phyloP scores from a whole-genome alignment of 306 rosid genomes.

The Pterocarpus macrocarpus region DNA sequence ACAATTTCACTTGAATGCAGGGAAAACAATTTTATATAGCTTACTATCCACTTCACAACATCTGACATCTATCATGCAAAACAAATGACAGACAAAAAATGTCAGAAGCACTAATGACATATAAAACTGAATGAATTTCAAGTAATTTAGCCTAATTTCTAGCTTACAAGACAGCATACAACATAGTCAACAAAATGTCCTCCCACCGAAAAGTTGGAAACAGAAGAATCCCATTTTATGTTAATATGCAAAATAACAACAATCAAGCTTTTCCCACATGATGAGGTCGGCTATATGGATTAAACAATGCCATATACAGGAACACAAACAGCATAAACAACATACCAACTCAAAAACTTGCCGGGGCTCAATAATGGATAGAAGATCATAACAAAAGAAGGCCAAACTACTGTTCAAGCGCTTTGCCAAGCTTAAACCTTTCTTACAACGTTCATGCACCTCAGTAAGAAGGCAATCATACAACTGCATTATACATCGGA shows the following conservation, averaged over 20 bases:
- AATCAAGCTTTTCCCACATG: neutral
- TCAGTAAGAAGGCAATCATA: conserved; percentile 98
- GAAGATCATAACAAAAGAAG: conserved; percentile 96
- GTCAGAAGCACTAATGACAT: neutral
- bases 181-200: neutral
- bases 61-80: conserved; percentile 1
- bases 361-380: conserved; percentile 95
- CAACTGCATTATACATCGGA: conserved; percentile 97
- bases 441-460: conserved; percentile 99
- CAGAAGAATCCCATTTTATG: neutral
- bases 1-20: neutral
- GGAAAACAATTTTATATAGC: neutral
- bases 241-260: conserved; percentile 22
- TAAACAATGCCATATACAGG: neutral
- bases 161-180: neutral
- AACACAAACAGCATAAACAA: conserved; percentile 25
- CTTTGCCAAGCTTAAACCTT: conserved; percentile 95
- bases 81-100: neutral
- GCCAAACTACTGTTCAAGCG: conserved; percentile 98
- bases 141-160: neutral
- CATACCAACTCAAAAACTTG: conserved; percentile 98
- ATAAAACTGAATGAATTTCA: neutral
- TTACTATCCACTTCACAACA: neutral
- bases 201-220: neutral
- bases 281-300: neutral